Base-by-base conservation (phyloP, 495 filamentous ascomycete species). In the Penicillium salamii region DNA sequence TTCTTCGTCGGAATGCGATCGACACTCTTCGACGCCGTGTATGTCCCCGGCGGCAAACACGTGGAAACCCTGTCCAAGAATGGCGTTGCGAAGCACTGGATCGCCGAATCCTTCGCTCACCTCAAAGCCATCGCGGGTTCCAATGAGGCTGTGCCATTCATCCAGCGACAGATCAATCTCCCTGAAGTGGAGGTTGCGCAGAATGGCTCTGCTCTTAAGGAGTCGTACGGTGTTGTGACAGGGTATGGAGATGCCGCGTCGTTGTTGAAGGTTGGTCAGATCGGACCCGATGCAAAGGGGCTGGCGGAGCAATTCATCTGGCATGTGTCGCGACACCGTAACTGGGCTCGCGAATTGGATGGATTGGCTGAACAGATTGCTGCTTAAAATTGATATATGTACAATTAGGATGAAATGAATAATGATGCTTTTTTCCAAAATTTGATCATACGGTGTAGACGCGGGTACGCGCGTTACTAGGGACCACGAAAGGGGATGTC, bases 11-110 rank as follows among this genome's bases (percentile, higher is more conserved):
- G 86, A 4, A 82, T 86, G 82, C 85, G 90, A 31, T 89, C 84
- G 3, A 95, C 89, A 3, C 80, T 95, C 70, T 92, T 95, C 54
- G 91, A 96, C 60, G 83, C 89, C 1, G 62, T 90, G 23, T 91
- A 90, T 60, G 74, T 95, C 15, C 88, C 89, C 14, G 88, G 89
- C 14, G 90, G 89, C 0, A 73, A 76, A 0, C 74, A 89, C 46
- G 76, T 87, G 15, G 58, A 67, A 38, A 75, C 76, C 1, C 76
- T 95, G 5, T 66, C 77, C 29, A 83, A 83, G 69, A 89, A 81
- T 46, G 90, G 91, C 5, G 80, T 90, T 17, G 88, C 87, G 2
- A 70, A 89, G 43, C 86, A 91, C 71, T 95, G 87, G 87, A 72
- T 95, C 18, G 79, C 89, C 48, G 89, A 95, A 67, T 84, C 89